These are phyloP conservation scores for Laburnicola sp. DNA, from an alignment of 2,329 filamentous ascomycete genomes.

Conservation along the genomic window DNA sequence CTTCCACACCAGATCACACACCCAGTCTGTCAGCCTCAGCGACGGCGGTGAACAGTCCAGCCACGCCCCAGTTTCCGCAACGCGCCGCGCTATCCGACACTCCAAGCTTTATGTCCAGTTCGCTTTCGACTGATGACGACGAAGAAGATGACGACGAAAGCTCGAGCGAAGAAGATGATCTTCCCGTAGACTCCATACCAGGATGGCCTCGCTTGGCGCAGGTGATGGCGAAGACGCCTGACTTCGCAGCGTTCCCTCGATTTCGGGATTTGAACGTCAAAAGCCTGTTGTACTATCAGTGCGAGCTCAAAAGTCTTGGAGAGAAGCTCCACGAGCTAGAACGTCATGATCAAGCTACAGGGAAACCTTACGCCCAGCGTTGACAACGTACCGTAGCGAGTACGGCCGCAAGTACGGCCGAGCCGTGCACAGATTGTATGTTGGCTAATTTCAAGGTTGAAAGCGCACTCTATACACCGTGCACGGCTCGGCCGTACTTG, in stretches of 20 bases:
- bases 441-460: no score
- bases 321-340: slow-evolving; percentile 11
- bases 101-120: neutral
- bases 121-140: neutral
- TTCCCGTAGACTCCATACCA: slow-evolving; percentile 3
- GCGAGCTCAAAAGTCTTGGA: slow-evolving; percentile 2
- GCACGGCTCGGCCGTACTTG: no score
- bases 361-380: no score
- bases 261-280: slow-evolving; percentile 15
- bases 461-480: no score
- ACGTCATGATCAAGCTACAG: neutral
- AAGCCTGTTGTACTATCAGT: slow-evolving; percentile 18
- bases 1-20: neutral
- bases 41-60: neutral
- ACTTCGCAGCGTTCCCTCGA: slow-evolving; percentile 5
- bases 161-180: neutral
- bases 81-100: neutral
- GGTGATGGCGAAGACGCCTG: slow-evolving; percentile 11
- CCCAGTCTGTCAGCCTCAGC: neutral
- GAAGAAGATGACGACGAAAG: neutral
- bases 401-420: no score
- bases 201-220: slow-evolving; percentile 17
- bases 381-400: no score
- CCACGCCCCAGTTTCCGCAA: neutral
- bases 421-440: no score